phyloP scores from a whole-genome alignment of 1,284 basidiomycete species.

The Chiua sp. region DNA sequence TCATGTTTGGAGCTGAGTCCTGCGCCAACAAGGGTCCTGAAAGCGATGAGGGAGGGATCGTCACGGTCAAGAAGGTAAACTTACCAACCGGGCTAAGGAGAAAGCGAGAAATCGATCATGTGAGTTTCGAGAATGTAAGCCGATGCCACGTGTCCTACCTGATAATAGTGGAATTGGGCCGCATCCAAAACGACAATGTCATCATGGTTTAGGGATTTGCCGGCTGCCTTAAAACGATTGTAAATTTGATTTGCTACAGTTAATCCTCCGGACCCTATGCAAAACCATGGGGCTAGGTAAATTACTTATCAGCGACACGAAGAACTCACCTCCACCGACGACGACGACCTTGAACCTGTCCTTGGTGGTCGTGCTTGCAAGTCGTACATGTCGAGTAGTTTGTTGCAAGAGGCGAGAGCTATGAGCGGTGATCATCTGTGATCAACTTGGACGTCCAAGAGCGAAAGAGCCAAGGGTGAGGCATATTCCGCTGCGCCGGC shows the following conservation, averaged over 20 bases:
- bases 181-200: conserved; percentile 88
- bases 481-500: background rate
- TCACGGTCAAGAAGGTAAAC: conserved; percentile 12
- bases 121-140: conserved; percentile 14
- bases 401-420: conserved; percentile 7
- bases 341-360: conserved; percentile 67
- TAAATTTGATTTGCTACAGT: conserved; percentile 86
- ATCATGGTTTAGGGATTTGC: conserved; percentile 67
- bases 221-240: conserved; percentile 73
- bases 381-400: conserved; percentile 26
- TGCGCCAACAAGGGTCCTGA: conserved; percentile 91
- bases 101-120: background rate
- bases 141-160: conserved; percentile 46
- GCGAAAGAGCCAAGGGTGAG: background rate
- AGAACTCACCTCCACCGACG: conserved; percentile 64
- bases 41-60: conserved; percentile 13
- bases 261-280: conserved; percentile 76
- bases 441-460: background rate
- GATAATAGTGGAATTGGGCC: conserved; percentile 80
- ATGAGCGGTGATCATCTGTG: conserved; percentile 18
- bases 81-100: conserved; percentile 78
- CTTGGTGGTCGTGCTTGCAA: conserved; percentile 47
- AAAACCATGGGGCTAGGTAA: background rate
- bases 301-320: background rate
- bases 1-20: conserved; percentile 77